Evolutionary conservation across 2,329 filamentous ascomycete genomes (phyloP), one percentile per base, ranked within the genome.

Genomic region (Gremmenia infestans): DNA sequence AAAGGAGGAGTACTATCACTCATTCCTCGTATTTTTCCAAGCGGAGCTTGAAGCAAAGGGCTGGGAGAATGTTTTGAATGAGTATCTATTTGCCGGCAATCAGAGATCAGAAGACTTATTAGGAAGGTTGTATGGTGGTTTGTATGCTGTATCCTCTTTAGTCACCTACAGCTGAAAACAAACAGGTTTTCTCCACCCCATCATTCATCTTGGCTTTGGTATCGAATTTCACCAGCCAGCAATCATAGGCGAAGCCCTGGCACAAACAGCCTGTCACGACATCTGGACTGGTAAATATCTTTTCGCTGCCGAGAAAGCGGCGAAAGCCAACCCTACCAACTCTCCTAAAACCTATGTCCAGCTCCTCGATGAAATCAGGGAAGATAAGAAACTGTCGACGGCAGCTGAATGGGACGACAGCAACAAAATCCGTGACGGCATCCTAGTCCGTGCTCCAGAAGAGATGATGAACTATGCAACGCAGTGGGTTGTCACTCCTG

Each of bases 141-240:
- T 58, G 72, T 68, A 11, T 40, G 25, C 19, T 17, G 50, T 6
- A 19, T 57, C 36, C 62, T 8, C 6, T 15, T 8, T 9, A 32
- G 9, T 36, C n/a, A 43, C 36, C 28, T 47, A 47, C 22, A 23
- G 48, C 39, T 42, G 11, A 45, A 22, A 37, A 58, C 63, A 55
- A 59, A 39, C 62, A 80, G 85, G 88, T 0, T 80, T 93, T 60
- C 64, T 91, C 2, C 90, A 96, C 67, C 90, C 91, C 2, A 73
- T 94, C 15, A 92, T 96, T 60, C 90, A 96, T 68, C 79, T 96
- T 19, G 88, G 91, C 49, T 96, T 91, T 67, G 91, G 88, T 4
- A 69, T 96, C 37, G 91, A 96, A 68, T 96, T 91, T 74, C 70
- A 80, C 9, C 90, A 96, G 67, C 89, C 89, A 2, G 88, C 88